Base-by-base conservation (phyloP, 495 filamentous ascomycete genomes). In the Aspergillus leporis region DNA sequence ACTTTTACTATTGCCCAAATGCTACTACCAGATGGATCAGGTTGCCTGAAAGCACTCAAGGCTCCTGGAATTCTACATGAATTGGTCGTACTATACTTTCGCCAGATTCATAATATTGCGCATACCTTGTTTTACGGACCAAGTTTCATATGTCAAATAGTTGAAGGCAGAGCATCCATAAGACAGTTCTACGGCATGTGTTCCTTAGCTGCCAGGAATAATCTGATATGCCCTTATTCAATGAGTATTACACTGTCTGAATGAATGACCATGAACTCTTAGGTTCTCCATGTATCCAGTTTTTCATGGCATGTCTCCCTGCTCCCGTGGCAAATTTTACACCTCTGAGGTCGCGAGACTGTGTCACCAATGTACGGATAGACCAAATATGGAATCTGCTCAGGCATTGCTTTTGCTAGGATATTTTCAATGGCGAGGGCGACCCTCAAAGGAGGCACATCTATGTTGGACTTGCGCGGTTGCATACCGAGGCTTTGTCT, bases 51-150 rank as follows among this genome's bases (percentile, higher is more conserved):
- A 18, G 36, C 14, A 4, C 43, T 58, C 23, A 41, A 23, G 3
- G 52, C 55, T 2, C 56, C 43, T 10, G 57, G 53, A 21, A 7
- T 63, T 4, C 47, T 38, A 8, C 28, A 49, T 14, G 65, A 67
- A 40, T n/a, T 67, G 23, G 59, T 62, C 32, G 30, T 47, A n/a
- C 57, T 66, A n/a, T 69, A 69, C 31, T 69, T 69, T 56, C 57
- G 56, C 28, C 64, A 49, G n/a, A 66, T 69, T 19, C 66, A 69
- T 40, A 62, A 69, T 59, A 59, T 69, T 41, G 59, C 64, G 16
- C 61, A 69, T 56, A 64, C 64, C 0, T 57, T 69, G 21, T 66
- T 69, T 40, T 61, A 69, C 52, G 59, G 62, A 45, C 50, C 61
- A 9, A 63, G 54, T 48, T 66, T 69, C 43, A 56, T 64, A 48